Evolutionary conservation across 2,329 filamentous ascomycete genomes (phyloP), one percentile per base, ranked within the genome.

Genomic region (Cercospora sojina): DNA sequence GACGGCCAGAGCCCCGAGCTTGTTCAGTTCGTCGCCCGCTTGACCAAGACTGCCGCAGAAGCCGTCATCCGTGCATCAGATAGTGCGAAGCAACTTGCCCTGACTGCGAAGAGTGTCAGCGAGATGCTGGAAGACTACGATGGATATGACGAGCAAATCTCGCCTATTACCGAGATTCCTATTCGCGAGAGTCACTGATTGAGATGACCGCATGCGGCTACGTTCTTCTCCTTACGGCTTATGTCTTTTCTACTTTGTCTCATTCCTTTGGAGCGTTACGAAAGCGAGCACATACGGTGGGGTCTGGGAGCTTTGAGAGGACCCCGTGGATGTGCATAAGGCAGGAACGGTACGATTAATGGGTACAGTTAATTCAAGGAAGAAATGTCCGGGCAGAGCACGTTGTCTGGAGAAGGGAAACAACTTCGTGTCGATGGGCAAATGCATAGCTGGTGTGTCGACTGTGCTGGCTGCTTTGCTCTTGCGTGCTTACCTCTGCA

Each of bases 1-100:
- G 58, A 64, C 16, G 43, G 27, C 27, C 64, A 64, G 31, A 64
- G 65, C n/a, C 29, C 64, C n/a, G 67, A 69, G 49, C 31, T 69
- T 13, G 62, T 49, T 18, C 49, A 64, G 27, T 59, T 64, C 43
- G 38, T 67, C n/a, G 56, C 65, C 25, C 51, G 61, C 41, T 59
- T 69, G 29, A 64, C 56, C 8, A 29, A 31, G 43, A 67, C 56
- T 35, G 61, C 65, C 38, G 65, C 67, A 3, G 56, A 66, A 56
- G 64, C 65, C 47, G 64, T 64, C 29, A 64, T 61, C 43, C 58
- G 67, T 47, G 64, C 67, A n/a, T 61, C 62, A 13, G 43, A 49
- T 49, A 49, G 43, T 49, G 43, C 43, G 18, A 49, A 49, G 43
- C 43, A 23, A 49, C 43, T 49, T 49, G 43, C 43, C 12, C 18